Conservation (phyloP, 371 early-diverging fungal genomes). For the Nematocida displodere region DNA sequence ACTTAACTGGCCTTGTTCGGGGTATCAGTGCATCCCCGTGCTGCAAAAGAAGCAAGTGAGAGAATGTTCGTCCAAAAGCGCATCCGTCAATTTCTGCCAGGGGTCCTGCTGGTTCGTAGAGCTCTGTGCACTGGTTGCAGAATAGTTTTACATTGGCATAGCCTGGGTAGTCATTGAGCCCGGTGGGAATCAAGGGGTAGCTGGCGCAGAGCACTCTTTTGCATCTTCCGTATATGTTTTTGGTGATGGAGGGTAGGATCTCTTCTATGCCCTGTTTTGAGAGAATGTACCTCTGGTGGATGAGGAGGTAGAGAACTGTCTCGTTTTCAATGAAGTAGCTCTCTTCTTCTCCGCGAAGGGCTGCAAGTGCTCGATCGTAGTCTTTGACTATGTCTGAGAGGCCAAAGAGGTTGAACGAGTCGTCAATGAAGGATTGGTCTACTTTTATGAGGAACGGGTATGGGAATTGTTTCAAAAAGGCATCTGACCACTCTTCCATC, state of each 20-base stretch:
- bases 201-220: constrained; percentile 79
- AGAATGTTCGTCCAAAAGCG: constrained; percentile 89
- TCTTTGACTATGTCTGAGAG: constrained; percentile 72
- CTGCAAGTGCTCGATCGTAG: constrained; percentile 73
- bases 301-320: constrained; percentile 68
- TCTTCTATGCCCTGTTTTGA: constrained; percentile 67
- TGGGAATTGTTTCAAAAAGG: constrained; percentile 57
- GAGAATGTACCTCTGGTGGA: constrained; percentile 69
- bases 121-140: constrained; percentile 73
- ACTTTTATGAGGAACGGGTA: constrained; percentile 53
- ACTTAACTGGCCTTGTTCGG: constrained; percentile 44
- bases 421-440: constrained; percentile 68
- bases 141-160: constrained; percentile 68
- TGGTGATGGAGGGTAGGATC: constrained; percentile 72
- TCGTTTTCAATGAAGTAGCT: constrained; percentile 39
- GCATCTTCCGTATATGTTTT: constrained; percentile 84
- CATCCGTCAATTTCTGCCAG: constrained; percentile 78
- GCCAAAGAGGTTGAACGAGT: constrained; percentile 83
- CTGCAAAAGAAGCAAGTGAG: constrained; percentile 82
- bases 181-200: constrained; percentile 73
- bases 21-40: constrained; percentile 69
- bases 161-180: constrained; percentile 74
- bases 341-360: constrained; percentile 67
- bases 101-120: constrained; percentile 74
- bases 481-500: constrained; percentile 52